Base-by-base conservation (phyloP, 768 basidiomycete genomes). In the Pleurotus ostreatus region DNA sequence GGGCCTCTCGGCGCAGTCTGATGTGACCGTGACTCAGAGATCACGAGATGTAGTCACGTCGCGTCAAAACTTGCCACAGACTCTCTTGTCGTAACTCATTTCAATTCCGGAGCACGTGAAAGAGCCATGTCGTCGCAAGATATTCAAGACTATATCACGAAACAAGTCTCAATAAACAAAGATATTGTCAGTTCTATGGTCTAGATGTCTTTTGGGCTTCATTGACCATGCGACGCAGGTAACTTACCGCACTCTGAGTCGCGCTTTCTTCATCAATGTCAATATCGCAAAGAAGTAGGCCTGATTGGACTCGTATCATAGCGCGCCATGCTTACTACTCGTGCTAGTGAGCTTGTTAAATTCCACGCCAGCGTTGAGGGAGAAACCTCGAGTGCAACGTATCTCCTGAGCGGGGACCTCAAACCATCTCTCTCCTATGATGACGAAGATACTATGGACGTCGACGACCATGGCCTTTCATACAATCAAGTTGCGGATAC, bases 251-350 rank as follows among this genome's bases (percentile, higher is more conserved):
- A 84, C 82, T 4, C 75, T 93, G 48, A 92, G 91, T 62, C 80
- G 88, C 60, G 81, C 80, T 40, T 76, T 89, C 44, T 75, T 76
- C 0, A 76, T 92, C 53, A 86, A 92, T 62, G 89, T 92, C 63
- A 89, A 91, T 67, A 71, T 71, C 38, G 91, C 91, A 16, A 93
- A 92, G 66, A 87, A 84, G 91, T 92, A 58, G 63, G 79, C 49
- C 15, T n/a, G 22, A 40, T 54, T 18, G 15, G 57, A 47, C 23
- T 16, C 15, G 3, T 22, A 7, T 49, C 57, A 22, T 13, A 57
- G 23, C 38, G 44, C 39, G 30, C 11, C 5, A 49, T 16, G 25
- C 4, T 13, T 26, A 44, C 13, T 46, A 49, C 56, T 40, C 51
- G 49, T 38, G n/a, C 8, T 61, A 92, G 91, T 62, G 85, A 86